phyloP scores from a whole-genome alignment of 148 eudicot species.

The Rhododendron ferrugineum region DNA sequence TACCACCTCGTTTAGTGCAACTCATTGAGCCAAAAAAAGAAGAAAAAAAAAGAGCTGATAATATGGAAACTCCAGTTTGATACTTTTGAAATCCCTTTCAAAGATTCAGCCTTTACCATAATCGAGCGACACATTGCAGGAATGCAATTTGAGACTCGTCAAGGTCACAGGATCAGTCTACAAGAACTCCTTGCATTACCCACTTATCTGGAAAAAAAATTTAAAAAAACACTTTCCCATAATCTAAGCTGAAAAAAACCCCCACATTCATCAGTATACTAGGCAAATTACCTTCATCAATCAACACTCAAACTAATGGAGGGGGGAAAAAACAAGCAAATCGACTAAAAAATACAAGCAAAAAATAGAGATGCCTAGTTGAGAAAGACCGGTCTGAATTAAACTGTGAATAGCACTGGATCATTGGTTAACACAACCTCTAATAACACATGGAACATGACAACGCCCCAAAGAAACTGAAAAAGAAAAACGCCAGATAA shows the following conservation, averaged over 20 bases:
- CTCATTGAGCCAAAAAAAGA: neutral
- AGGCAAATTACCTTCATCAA: neutral
- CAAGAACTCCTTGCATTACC: neutral
- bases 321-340: neutral
- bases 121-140: neutral
- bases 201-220: neutral
- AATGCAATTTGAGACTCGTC: neutral
- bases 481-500: neutral
- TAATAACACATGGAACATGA: neutral
- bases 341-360: neutral
- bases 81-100: neutral
- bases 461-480: neutral
- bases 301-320: neutral
- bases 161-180: neutral
- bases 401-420: neutral
- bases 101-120: neutral
- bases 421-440: neutral
- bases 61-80: neutral
- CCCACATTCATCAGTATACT: neutral
- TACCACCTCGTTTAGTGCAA: neutral
- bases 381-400: neutral
- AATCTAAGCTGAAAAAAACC: neutral
- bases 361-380: neutral
- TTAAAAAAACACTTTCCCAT: neutral
- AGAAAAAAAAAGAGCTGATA: neutral